Base-by-base conservation (phyloP, 805 yeast genomes). In the Nakazawaea wickerhamii region DNA sequence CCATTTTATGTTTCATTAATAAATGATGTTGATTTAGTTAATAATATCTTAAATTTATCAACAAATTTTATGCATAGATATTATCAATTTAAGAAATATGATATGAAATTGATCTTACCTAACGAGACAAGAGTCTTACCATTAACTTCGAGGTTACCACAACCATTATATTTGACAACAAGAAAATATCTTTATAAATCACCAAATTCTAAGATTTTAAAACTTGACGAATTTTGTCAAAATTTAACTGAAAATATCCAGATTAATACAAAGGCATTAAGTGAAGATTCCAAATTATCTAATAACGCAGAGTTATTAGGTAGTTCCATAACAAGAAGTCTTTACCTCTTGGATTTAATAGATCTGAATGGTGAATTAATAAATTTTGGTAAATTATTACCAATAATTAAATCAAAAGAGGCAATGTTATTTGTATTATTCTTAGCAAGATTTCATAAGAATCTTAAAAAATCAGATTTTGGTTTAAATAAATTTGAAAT, bases 51-150 rank as follows among this genome's bases (percentile, higher is more conserved):
- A 44, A 81, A 82, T 49, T 63, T 86, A 39, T 62, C 90, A 18
- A 77, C 95, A 13, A 80, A 77, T 50, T 74, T 81, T 20, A 71
- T 89, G 52, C 81, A 87, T 49, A 79, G 98, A 57, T 91, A 86
- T 61, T 88, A 79, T 58, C 97, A 90, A 57, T 81, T 75, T 46
- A 84, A 82, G 55, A 77, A 73, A 43, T 70, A 86, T 30, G 64
- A 70, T 34, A 74, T 63, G 71, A 77, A 48, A 57, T 64, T 63
- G 9, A 36, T 41, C 4, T 19, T 41, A 18, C 57, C 62, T 14
- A 45, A 52, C 8, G 56, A 60, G 18, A 50, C 62, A 8, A 14
- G 22, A 30, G 21, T n/a, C 18, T 25, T 41, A 32, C 40, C 36
- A 15, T 36, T 83, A 22, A 70, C 70, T 15, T 79, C 75, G 50